phyloP scores from a whole-genome alignment of 441 rosid species.

The Cnidoscolus chayamansa region DNA sequence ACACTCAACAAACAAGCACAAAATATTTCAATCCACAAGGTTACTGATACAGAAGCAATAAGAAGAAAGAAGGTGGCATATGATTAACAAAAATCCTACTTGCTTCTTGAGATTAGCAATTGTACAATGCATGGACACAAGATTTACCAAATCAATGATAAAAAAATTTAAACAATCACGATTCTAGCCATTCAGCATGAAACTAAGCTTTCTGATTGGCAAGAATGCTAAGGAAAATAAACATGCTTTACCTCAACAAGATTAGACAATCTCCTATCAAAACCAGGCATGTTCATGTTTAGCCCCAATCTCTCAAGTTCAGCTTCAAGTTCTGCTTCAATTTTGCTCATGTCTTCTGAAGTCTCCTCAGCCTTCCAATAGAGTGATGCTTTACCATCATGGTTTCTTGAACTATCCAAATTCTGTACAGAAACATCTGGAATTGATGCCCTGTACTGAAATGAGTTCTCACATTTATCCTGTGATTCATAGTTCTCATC shows the following conservation, averaged over 20 bases:
- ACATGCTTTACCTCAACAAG: conserved; percentile 38
- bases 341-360: conserved; percentile 57
- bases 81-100: not conserved
- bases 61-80: not conserved
- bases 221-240: conserved; percentile 17
- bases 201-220: conserved; percentile 6
- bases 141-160: conserved; percentile 5
- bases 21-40: not conserved
- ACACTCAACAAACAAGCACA: not conserved
- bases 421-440: conserved; percentile 20
- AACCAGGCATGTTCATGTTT: conserved; percentile 35
- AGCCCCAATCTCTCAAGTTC: conserved; percentile 80
- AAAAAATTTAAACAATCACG: too few species aligned
- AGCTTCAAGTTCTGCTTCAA: conserved; percentile 97
- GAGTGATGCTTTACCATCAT: conserved; percentile 24
- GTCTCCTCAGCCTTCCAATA: conserved; percentile 35
- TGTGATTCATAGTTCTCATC: conserved; percentile 41
- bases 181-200: not conserved
- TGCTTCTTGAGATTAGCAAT: not conserved
- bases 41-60: not conserved
- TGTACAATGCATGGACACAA: not conserved
- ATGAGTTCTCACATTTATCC: conserved; percentile 33
- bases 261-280: conserved; percentile 36
- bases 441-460: conserved; percentile 25
- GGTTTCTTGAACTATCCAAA: conserved; percentile 21